Base-by-base conservation (phyloP, 805 yeast genomes). In the Starmerella vitae region DNA sequence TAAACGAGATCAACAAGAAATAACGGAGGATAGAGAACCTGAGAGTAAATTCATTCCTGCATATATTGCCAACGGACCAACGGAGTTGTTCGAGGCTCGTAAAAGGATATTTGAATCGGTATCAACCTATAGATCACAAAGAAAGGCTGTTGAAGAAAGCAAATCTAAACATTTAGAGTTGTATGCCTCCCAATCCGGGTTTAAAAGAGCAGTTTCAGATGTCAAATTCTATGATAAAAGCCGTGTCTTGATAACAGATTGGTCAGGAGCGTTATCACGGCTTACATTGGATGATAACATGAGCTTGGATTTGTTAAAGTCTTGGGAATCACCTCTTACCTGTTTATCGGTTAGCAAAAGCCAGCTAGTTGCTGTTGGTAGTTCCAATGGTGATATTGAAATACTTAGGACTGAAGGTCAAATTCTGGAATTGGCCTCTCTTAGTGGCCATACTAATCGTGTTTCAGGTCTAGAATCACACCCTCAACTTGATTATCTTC, bases 221-320 rank as follows among this genome's bases (percentile, higher is more conserved):
- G 71, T 76, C 1, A 50, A 71, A 5, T 64, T 71, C 42, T 63
- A 73, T 4, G 58, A 61, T 0, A 53, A 62, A 37, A 56, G 61
- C 3, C 31, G 50, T 2, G 37, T 81, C 3, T 78, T 83, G 0
- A 64, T 74, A 12, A 91, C 85, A 0, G 79, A 91, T 27, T 88
- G 97, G 96, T 72, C 76, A 45, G 96, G 96, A 3, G 65, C 66
- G 20, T 49, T 83, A 4, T 68, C 67, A 44, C 45, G 82, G 13
- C 15, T 47, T 7, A 36, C 37, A 7, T 14, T 24, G 17, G 34
- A 29, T 5, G 26, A 17, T 12, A 27, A 29, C n/a, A 30, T 39
- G 44, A 27, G 14, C 7, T 7, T 14, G 8, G 14, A n/a, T 12
- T 12, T 8, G 10, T 12, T 8, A 12, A 22, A 22, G 12, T 8